These are phyloP conservation scores for Linderniella brevidens DNA, from an alignment of 257 asterid species.

Conservation along the genomic window DNA sequence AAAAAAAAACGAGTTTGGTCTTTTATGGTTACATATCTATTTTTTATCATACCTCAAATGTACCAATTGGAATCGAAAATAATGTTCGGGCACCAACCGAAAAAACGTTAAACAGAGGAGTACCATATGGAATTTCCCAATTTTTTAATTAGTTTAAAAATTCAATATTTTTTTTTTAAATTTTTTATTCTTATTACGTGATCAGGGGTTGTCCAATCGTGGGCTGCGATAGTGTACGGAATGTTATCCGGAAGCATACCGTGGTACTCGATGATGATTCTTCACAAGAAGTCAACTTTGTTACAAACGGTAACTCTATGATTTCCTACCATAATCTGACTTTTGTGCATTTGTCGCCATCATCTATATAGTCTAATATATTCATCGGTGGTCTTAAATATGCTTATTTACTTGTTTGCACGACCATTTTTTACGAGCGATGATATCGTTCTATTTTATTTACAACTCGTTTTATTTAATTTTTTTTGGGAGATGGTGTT, in stretches of 20 bases:
- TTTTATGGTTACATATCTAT: too few relatives aligned
- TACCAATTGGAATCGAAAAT: too few relatives aligned
- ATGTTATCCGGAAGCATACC: slow-evolving; percentile 69
- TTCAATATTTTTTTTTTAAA: background rate
- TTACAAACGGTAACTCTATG: slow-evolving; percentile 41
- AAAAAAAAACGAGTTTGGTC: too few relatives aligned
- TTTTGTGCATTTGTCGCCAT: background rate
- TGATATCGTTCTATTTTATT: background rate
- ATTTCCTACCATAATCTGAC: too few relatives aligned
- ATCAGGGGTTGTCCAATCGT: slow-evolving; percentile 75
- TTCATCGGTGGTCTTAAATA: background rate
- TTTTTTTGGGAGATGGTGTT: background rate
- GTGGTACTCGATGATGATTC: slow-evolving; percentile 86
- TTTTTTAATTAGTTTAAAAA: background rate
- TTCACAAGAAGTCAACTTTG: slow-evolving; percentile 71
- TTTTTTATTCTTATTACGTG: background rate
- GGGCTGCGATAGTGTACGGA: slow-evolving; percentile 91
- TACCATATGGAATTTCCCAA: too few relatives aligned
- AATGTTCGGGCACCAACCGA: too few relatives aligned
- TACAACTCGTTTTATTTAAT: background rate
- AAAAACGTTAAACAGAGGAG: too few relatives aligned
- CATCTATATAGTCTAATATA: too few relatives aligned
- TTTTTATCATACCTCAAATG: too few relatives aligned
- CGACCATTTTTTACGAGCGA: background rate
- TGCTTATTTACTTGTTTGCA: background rate